phyloP scores from a whole-genome alignment of 495 filamentous ascomycete species.

The Extremus antarcticus region DNA sequence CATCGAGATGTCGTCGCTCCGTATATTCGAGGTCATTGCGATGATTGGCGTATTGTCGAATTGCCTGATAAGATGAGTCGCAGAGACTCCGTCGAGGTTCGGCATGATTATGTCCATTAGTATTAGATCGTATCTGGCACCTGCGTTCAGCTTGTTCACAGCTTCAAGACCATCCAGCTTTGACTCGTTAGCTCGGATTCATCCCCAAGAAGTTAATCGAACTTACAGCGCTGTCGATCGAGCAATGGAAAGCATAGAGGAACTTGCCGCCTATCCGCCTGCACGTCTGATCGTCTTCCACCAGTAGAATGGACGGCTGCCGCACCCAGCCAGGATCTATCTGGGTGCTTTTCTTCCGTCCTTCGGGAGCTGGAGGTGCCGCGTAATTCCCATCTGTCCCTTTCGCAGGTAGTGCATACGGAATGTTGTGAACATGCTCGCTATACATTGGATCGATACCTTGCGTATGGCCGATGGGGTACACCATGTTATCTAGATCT shows the following conservation, averaged over 20 bases:
- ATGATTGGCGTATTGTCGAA: conserved; percentile 84
- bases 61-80: conserved; percentile 86
- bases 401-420: conserved; percentile 61
- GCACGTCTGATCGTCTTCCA: conserved; percentile 93
- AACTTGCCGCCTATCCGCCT: conserved; percentile 92
- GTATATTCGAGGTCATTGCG: conserved; percentile 97
- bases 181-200: conserved; percentile 19
- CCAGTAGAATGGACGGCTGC: conserved; percentile 76
- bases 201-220: neutral
- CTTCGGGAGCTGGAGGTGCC: conserved; percentile 32
- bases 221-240: conserved; percentile 85
- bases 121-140: conserved; percentile 80
- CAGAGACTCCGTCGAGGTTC: conserved; percentile 86
- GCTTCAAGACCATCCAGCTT: conserved; percentile 86
- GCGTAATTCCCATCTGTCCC: conserved; percentile 33
- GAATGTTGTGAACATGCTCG: conserved; percentile 88
- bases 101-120: conserved; percentile 99
- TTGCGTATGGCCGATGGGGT: conserved; percentile 77
- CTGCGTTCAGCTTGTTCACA: conserved; percentile 77
- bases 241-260: conserved; percentile 74
- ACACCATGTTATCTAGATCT: conserved; percentile 74
- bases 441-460: conserved; percentile 92
- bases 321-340: conserved; percentile 72
- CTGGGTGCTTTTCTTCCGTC: conserved; percentile 55
- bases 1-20: conserved; percentile 91